A percentile compares a stretch with the other conserved stretches of the same genome.
phyloP scores from a whole-genome alignment of 2,329 filamentous ascomycete genomes.

The Monosporascus sp. region DNA sequence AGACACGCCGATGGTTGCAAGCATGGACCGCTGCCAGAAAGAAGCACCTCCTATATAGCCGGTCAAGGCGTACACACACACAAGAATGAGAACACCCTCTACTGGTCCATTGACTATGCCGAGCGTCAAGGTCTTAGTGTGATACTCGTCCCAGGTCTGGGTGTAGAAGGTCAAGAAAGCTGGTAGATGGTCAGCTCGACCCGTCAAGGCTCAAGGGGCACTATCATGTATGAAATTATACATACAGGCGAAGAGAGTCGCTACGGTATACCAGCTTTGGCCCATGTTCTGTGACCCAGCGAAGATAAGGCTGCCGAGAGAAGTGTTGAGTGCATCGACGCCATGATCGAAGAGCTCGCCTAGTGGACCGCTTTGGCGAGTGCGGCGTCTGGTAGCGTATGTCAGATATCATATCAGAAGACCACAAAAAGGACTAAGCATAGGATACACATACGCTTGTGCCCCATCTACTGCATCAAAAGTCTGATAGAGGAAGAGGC shows the following conservation, averaged over 20 bases:
- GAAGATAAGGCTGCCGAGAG: constrained; percentile 89
- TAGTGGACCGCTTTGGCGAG: constrained; percentile 84
- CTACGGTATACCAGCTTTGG: constrained; percentile 82
- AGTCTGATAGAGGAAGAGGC: constrained; percentile 93
- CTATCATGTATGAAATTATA: constrained; percentile 6
- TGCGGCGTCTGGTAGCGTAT: constrained; percentile 59
- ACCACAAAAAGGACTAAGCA: neutral
- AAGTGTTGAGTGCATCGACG: constrained; percentile 93
- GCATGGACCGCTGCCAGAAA: constrained; percentile 86
- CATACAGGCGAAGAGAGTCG: constrained; percentile 76
- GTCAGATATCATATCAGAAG: constrained; percentile 5
- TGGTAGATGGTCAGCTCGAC: constrained; percentile 28
- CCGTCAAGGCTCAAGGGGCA: neutral
- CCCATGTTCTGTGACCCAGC: constrained; percentile 89
- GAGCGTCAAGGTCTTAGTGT: constrained; percentile 90
- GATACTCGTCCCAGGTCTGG: constrained; percentile 99
- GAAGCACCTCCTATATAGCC: constrained; percentile 80
- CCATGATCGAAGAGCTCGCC: constrained; percentile 97
- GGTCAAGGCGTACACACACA: constrained; percentile 75
- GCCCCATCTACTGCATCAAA: constrained; percentile 95
- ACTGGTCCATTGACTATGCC: constrained; percentile 92
- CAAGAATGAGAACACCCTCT: constrained; percentile 83
- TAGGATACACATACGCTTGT: constrained; percentile 64
- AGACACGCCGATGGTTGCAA: constrained; percentile 65
- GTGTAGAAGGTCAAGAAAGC: constrained; percentile 94